Conservation (phyloP, 2,329 filamentous ascomycete genomes). For the Pyricularia sp. region DNA sequence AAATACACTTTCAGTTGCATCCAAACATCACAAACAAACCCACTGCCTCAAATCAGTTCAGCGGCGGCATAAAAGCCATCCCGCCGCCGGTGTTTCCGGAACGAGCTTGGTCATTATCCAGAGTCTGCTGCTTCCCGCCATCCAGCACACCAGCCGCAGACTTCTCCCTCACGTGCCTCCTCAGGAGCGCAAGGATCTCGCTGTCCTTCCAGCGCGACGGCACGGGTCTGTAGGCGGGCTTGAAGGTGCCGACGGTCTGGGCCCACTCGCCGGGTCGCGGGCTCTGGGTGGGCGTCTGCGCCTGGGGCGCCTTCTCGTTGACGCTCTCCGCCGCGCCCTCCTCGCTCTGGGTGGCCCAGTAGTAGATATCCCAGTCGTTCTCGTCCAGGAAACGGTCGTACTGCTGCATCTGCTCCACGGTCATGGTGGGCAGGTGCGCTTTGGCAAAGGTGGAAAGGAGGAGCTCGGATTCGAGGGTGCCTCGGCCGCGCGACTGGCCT, state of each 20-base stretch:
- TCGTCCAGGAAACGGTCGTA: constrained; percentile 95
- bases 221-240: constrained; percentile 85
- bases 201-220: constrained; percentile 78
- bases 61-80: constrained; percentile 49
- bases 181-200: constrained; percentile 66
- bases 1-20: neutral
- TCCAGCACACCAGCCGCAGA: constrained; percentile 49
- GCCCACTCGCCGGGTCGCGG: constrained; percentile 74
- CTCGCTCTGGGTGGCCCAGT: constrained; percentile 88
- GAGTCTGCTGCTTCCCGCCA: constrained; percentile 17
- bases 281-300: constrained; percentile 22
- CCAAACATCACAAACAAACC: neutral
- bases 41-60: constrained; percentile 16
- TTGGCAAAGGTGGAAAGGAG: constrained; percentile 93
- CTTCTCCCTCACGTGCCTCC: constrained; percentile 68
- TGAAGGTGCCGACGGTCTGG: constrained; percentile 90
- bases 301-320: constrained; percentile 14
- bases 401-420: constrained; percentile 60
- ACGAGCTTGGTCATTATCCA: constrained; percentile 21
- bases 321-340: constrained; percentile 19
- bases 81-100: constrained; percentile 30
- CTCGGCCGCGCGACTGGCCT: constrained; percentile 97
- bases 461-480: constrained; percentile 91
- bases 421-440: constrained; percentile 66
- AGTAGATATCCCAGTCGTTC: constrained; percentile 99